Conservation (phyloP, 2,329 filamentous ascomycete species). For the Microdochium trichocladiopsis region DNA sequence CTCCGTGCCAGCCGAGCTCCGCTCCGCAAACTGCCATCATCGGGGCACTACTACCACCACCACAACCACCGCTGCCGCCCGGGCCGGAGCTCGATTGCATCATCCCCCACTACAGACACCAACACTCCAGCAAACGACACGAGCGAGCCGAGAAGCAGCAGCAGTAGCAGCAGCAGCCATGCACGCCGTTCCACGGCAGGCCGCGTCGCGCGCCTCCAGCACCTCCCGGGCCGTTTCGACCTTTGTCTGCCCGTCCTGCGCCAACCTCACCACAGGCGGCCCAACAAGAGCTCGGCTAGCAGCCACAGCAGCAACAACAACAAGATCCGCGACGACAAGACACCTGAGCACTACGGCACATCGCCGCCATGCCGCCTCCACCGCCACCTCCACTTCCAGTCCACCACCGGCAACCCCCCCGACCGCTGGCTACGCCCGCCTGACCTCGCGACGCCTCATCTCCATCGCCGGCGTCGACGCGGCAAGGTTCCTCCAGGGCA, state of each 20-base stretch:
- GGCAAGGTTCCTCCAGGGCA: slow-evolving; percentile 78
- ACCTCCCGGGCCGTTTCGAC: background rate
- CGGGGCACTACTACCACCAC: no score
- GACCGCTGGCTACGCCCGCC: slow-evolving; percentile 38
- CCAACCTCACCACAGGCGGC: slow-evolving; percentile 7
- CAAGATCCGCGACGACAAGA: background rate
- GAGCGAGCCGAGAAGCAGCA: no score
- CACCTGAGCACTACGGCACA: slow-evolving; percentile 2
- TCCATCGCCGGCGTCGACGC: slow-evolving; percentile 74
- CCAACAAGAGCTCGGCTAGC: background rate
- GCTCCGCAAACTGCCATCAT: no score
- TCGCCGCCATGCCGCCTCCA: slow-evolving; percentile 8
- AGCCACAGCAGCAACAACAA: background rate
- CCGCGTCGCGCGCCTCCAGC: background rate
- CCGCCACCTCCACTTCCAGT: slow-evolving; percentile 7
- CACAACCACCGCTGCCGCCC: background rate
- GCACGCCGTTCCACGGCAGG: slow-evolving; percentile 1
- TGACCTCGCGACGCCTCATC: slow-evolving; percentile 73
- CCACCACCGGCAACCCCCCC: slow-evolving; percentile 31
- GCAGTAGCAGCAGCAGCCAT: slow-evolving; percentile 1
- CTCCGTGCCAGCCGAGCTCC: background rate
- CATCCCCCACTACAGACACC: background rate
- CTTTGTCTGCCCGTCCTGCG: slow-evolving; percentile 21
- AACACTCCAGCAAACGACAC: background rate
- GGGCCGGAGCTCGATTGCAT: background rate